Conservation (phyloP, 164 flowering plant species). For the Cinnamomum chago region DNA sequence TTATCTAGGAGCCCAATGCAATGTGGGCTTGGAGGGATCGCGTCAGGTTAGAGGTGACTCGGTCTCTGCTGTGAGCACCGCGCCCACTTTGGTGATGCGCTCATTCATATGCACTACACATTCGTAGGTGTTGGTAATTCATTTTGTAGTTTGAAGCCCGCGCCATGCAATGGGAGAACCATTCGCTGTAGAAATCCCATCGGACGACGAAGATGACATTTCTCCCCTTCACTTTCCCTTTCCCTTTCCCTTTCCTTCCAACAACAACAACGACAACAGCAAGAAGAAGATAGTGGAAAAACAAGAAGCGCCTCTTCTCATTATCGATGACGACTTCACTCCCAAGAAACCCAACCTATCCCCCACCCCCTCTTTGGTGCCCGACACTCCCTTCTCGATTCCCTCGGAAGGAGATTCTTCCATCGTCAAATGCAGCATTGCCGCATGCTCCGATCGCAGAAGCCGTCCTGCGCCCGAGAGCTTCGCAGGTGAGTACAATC, state of each 20-base stretch:
- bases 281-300: background rate
- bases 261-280: too few species aligned
- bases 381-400: constrained; percentile 33
- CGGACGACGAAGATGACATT: constrained; percentile 25
- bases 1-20: too few species aligned
- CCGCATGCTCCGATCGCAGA: constrained; percentile 6
- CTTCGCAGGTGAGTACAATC: background rate
- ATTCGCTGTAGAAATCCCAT: constrained; percentile 16
- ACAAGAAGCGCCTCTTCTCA: constrained; percentile 4
- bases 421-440: constrained; percentile 28
- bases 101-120: too few species aligned
- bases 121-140: background rate
- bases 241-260: background rate
- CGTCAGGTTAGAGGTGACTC: too few species aligned
- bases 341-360: constrained; percentile 18
- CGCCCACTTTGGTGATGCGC: too few species aligned
- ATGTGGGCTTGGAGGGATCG: too few species aligned
- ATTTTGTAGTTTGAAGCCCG: background rate
- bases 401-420: constrained; percentile 18
- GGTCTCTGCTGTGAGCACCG: too few species aligned
- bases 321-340: constrained; percentile 31
- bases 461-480: constrained; percentile 2
- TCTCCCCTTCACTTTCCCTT: background rate
- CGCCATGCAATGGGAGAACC: constrained; percentile 13
- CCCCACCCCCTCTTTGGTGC: constrained; percentile 20